Evolutionary conservation across 2,329 filamentous ascomycete genomes (phyloP), one percentile per base, ranked within the genome.

Genomic region (Pseudogymnoascus sp.): DNA sequence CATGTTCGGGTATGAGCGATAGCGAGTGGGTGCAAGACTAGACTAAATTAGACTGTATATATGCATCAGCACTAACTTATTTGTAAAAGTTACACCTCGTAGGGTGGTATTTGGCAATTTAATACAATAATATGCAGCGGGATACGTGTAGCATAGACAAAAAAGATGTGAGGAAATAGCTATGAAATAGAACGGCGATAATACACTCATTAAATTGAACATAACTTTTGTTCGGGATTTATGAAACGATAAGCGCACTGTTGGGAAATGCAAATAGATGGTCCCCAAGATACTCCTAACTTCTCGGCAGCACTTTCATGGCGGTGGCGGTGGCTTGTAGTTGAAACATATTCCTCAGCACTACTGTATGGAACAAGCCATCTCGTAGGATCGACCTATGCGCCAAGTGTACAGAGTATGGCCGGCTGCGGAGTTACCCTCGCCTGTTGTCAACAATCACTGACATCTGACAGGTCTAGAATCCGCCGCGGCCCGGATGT

Each of bases 31-130:
- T 16, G 48, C 25, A 31, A 54, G 7, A 28, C 6, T n/a, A 51
- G 45, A 10, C 45, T 28, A 5, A 28, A 57, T 57, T 57, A 57
- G 48, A 57, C 48, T 57, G 48, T 57, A 57, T 19, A 57, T 54
- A 57, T 16, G 48, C 25, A 34, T 34, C 8, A 8, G 28, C 28
- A 31, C n/a, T 4, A 16, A 31, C n/a, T 6, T 57, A 31, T 54
- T 31, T 54, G n/a, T 31, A n/a, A 25, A 28, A 54, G 45, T 13
- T 31, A 19, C 14, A 31, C 48, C 14, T 4, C 25, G 25, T 31
- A 54, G 6, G n/a, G 13, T 31, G 4, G 13, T 10, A n/a, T 13
- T 54, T 19, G 25, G 14, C 25, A 19, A 54, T 54, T 31, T 54
- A 54, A 31, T 54, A 54, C 25, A 54, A 31, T 19, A 54, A 31